Conservation (phyloP, 2,329 filamentous ascomycete genomes). For the Aaosphaeria arxii region DNA sequence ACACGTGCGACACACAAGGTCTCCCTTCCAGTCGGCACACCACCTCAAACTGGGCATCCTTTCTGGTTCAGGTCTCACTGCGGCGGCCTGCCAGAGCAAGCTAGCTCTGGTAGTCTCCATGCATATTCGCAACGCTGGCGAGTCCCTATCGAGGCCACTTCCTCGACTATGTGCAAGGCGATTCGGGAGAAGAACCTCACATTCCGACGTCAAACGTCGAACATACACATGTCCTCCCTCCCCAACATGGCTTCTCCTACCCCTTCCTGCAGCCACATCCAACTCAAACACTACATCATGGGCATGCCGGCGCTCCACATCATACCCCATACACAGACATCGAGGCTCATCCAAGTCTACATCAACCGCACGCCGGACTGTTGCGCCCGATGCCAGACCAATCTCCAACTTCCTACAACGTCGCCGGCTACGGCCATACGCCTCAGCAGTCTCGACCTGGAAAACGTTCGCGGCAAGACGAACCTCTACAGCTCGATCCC, state of each 20-base stretch:
- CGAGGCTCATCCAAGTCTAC: slow-evolving; percentile 34
- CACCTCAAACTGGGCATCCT: slow-evolving; percentile 35
- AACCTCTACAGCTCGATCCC: slow-evolving; percentile 37
- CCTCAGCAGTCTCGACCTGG: slow-evolving; percentile 28
- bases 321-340: slow-evolving; percentile 38
- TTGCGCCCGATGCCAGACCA: slow-evolving; percentile 36
- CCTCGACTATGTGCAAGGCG: slow-evolving; percentile 47
- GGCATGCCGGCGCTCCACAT: slow-evolving; percentile 33
- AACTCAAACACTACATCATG: slow-evolving; percentile 35
- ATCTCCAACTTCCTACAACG: slow-evolving; percentile 33
- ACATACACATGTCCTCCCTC: slow-evolving; percentile 39
- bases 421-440: slow-evolving; percentile 28
- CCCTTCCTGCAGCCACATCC: slow-evolving; percentile 35
- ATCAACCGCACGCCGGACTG: slow-evolving; percentile 28
- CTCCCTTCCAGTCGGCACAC: slow-evolving; percentile 26
- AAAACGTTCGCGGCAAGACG: slow-evolving; percentile 45
- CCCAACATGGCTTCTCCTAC: slow-evolving; percentile 36
- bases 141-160: slow-evolving; percentile 45
- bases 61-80: slow-evolving; percentile 43
- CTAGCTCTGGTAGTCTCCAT: slow-evolving; percentile 51
- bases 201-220: slow-evolving; percentile 42
- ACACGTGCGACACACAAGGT: slow-evolving; percentile 39
- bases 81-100: slow-evolving; percentile 48
- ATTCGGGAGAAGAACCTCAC: slow-evolving; percentile 41
- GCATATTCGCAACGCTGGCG: slow-evolving; percentile 51